Evolutionary conservation across 306 rosid species (phyloP).

Genomic region (Hippophae tibetana): DNA sequence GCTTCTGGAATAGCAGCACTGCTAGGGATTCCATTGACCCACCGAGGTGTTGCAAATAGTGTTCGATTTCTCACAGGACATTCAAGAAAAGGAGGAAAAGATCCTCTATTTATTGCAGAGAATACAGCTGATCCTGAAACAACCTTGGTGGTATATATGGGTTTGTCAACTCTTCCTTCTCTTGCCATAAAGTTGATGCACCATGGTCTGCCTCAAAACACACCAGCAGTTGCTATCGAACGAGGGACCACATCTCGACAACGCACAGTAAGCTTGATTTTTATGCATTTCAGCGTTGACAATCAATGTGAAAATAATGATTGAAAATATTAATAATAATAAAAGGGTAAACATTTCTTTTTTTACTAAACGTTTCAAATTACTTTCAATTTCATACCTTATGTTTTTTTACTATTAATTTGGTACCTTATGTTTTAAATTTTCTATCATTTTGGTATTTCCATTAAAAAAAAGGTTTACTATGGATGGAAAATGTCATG

Average conservation of each 20-base stretch:
- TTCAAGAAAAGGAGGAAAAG: conserved; percentile 82
- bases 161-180: conserved; percentile 83
- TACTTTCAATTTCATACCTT: no score
- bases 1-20: conserved; percentile 95
- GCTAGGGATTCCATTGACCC: conserved; percentile 85
- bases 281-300: not conserved
- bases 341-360: no score
- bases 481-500: no score
- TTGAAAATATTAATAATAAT: no score
- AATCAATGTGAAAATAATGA: not conserved
- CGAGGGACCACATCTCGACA: conserved; percentile 90
- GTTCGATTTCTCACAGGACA: conserved; percentile 91
- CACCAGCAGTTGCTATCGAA: conserved; percentile 90
- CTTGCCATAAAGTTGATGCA: conserved; percentile 71
- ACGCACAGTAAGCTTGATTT: conserved; percentile 47
- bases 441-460: no score
- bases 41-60: conserved; percentile 71
- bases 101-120: conserved; percentile 84
- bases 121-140: conserved; percentile 84
- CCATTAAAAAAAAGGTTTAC: no score
- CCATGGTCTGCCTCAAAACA: conserved; percentile 64
- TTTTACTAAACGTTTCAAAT: no score
- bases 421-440: no score
- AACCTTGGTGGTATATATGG: conserved; percentile 92
- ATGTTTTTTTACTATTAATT: no score